A percentile compares a stretch with the other conserved stretches of the same genome.
phyloP scores from a whole-genome alignment of 2,329 filamentous ascomycete genomes.

The Exophiala sp. region DNA sequence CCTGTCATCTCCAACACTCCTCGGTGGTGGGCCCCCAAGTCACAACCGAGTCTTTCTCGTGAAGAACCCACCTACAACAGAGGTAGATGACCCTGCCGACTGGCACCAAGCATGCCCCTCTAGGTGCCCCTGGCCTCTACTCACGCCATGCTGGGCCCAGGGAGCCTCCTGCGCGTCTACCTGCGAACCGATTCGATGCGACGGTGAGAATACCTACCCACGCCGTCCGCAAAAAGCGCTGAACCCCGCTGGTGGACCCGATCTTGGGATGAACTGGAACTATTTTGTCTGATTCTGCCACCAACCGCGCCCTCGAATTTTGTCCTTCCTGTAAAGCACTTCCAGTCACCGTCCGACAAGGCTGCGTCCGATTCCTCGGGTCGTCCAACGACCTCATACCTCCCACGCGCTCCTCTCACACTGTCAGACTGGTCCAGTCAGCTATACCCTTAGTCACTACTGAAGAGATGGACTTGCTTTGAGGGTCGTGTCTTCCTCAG shows the following conservation, averaged over 20 bases:
- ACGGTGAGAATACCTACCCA: slow-evolving; percentile 15
- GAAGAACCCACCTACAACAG: not conserved
- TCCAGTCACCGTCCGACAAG: slow-evolving; percentile 16
- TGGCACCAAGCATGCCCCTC: slow-evolving; percentile 2
- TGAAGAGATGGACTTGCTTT: slow-evolving; percentile 15
- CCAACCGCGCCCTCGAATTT: slow-evolving; percentile 19
- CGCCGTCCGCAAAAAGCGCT: slow-evolving; percentile 16
- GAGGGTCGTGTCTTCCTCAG: slow-evolving; percentile 16
- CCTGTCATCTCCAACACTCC: not conserved
- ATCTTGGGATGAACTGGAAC: not conserved
- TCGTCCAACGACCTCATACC: not conserved
- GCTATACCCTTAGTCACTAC: slow-evolving; percentile 1
- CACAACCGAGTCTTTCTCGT: not conserved
- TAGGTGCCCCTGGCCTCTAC: slow-evolving; percentile 8
- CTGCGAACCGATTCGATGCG: slow-evolving; percentile 3
- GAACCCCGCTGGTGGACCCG: slow-evolving; percentile 13
- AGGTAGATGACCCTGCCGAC: not conserved
- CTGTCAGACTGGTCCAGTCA: not conserved
- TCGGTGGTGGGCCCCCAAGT: not conserved
- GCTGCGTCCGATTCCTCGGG: slow-evolving; percentile 7
- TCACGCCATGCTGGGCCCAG: no score
- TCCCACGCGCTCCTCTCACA: not conserved
- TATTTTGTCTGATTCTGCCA: slow-evolving; percentile 1
- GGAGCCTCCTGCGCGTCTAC: slow-evolving; percentile 14
- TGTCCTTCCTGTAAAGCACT: slow-evolving; percentile 3